Conservation (phyloP, 345 rosid genomes). For the Stellera chamaejasme region DNA sequence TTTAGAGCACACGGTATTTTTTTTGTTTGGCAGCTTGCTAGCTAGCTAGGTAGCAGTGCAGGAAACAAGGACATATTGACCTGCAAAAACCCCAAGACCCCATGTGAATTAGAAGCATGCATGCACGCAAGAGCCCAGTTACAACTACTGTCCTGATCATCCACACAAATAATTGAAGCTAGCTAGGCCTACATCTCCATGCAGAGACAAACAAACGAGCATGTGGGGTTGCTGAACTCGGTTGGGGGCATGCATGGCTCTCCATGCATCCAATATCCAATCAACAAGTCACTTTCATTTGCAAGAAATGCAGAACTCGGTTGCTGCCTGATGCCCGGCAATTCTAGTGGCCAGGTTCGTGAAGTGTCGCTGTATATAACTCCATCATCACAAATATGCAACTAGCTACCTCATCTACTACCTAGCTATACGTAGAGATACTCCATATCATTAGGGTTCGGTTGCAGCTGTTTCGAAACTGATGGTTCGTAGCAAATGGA, state of each 20-base stretch:
- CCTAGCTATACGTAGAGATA: background rate
- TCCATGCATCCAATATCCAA: too few relatives aligned
- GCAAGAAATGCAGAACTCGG: slow-evolving; percentile 1
- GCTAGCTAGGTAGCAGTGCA: background rate
- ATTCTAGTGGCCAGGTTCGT: slow-evolving; percentile 22
- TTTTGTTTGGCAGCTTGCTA: background rate
- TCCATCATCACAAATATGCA: too few relatives aligned
- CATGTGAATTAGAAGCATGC: slow-evolving; percentile 10
- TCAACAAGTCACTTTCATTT: slow-evolving; percentile 10
- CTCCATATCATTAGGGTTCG: slow-evolving; percentile 1
- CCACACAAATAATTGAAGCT: too few relatives aligned
- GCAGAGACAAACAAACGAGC: slow-evolving; percentile 22
- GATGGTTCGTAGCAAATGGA: background rate
- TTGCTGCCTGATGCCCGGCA: slow-evolving; percentile 45
- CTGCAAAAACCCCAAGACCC: background rate
- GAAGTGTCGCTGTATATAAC: background rate
- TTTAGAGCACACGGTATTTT: too few relatives aligned
- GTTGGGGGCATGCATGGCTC: too few relatives aligned
- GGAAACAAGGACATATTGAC: slow-evolving; percentile 3
- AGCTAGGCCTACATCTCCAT: background rate
- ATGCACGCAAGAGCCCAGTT: slow-evolving; percentile 1
- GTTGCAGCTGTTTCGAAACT: slow-evolving; percentile 1
- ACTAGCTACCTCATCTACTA: background rate
- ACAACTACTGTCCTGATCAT: slow-evolving; percentile 11
- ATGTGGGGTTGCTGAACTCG: slow-evolving; percentile 30